phyloP scores from a whole-genome alignment of 1,139 yeast species.

The Diutina sp. region DNA sequence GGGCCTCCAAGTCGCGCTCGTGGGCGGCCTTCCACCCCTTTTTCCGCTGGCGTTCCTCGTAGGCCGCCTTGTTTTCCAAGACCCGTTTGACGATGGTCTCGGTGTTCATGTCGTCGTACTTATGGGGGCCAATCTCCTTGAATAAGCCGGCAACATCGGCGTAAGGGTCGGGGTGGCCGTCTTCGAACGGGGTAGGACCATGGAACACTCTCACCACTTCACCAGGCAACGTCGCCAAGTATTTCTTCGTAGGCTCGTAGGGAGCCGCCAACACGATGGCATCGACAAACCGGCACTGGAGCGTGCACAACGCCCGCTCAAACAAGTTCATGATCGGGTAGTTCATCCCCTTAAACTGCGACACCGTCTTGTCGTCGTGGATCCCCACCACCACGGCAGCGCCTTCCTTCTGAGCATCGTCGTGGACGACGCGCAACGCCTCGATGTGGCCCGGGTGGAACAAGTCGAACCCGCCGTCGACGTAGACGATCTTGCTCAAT shows the following conservation, averaged over 20 bases:
- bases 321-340: conserved; percentile 80
- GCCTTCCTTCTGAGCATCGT: conserved; percentile 22
- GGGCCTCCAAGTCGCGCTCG: not conserved
- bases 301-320: conserved; percentile 76
- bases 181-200: conserved; percentile 42
- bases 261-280: conserved; percentile 66
- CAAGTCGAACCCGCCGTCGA: conserved; percentile 84
- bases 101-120: conserved; percentile 47
- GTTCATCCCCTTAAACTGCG: conserved; percentile 48
- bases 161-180: conserved; percentile 21
- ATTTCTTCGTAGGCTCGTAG: conserved; percentile 29
- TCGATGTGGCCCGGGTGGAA: conserved; percentile 91
- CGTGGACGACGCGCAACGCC: conserved; percentile 35
- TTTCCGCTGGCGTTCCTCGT: conserved; percentile 66
- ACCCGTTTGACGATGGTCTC: conserved; percentile 59
- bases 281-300: conserved; percentile 80
- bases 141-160: conserved; percentile 15
- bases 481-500: conserved; percentile 33
- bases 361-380: conserved; percentile 48
- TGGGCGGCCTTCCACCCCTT: conserved; percentile 59
- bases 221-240: conserved; percentile 24
- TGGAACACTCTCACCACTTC: conserved; percentile 39
- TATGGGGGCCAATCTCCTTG: conserved; percentile 37
- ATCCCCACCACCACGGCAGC: conserved; percentile 57
- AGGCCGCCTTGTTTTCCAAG: conserved; percentile 47